Base-by-base conservation (phyloP, 1,139 yeast species). In the Entelexis paramagnoliae region DNA sequence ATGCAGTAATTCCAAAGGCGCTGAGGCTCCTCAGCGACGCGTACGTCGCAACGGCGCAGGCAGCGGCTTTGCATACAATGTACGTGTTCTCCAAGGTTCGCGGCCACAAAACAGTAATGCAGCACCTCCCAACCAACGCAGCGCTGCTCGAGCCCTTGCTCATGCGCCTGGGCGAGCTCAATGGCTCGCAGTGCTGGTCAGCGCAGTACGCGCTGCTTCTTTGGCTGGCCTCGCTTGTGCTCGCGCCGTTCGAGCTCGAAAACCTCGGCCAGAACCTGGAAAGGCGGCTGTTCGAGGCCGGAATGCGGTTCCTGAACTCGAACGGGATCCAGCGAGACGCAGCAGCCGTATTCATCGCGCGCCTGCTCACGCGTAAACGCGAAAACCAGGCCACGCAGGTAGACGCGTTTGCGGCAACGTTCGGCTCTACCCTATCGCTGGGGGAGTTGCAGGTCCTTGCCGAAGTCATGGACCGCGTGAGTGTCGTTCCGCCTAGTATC, bases 221-320 rank as follows among this genome's bases (percentile, higher is more conserved):
- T 8, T 88, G 96, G 95, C 69, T 86, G 16, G 75, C 83, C 0
- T 78, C 81, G 29, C 67, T 87, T 19, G 76, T 80, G 0, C 67
- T 84, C 34, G 79, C 81, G 0, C 96, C 97, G 0, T 88, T 88
- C 62, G 73, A 76, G 3, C 68, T 88, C 42, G 66, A 64, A 0
- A 62, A 68, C 0, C 68, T 82, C 43, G 69, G 68, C 14, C 56
- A 59, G 0, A 63, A 65, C 5, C 57, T 78, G 13, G 68, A 73
- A 1, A 50, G 58, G 0, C 51, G 66, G 8, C 60, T 84, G 0
- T 72, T 69, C 51, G 48, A 59, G 0, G 58, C 73, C 9, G 73
- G 75, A 2, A 26, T 58, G 19, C 42, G 47, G 2, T 67, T 67
- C 56, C 63, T 76, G 40, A 67, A 67, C 48, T 65, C 69, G 28